phyloP scores from a whole-genome alignment of 257 asterid species.

The Thymus mandschuricus region DNA sequence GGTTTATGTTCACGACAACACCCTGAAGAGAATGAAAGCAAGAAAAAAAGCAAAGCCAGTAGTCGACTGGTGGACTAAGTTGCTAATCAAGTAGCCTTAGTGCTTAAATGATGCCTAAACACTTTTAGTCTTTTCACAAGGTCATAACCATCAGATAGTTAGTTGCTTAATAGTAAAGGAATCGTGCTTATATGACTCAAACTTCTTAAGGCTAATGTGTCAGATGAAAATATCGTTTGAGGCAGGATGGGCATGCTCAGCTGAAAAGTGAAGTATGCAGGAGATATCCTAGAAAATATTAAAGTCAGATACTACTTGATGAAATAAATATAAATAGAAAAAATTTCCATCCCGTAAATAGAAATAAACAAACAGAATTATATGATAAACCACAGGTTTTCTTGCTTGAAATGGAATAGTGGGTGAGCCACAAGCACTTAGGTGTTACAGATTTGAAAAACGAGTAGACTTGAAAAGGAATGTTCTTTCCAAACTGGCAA shows the following conservation, averaged over 20 bases:
- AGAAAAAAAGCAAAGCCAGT: neutral
- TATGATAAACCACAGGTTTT: neutral
- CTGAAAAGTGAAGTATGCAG: neutral
- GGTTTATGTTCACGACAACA: slow-evolving; percentile 16
- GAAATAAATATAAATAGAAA: neutral
- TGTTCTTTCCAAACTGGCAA: slow-evolving; percentile 7
- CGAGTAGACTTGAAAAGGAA: slow-evolving; percentile 15
- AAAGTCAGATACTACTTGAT: neutral
- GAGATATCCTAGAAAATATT: slow-evolving; percentile 3
- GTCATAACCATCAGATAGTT: neutral
- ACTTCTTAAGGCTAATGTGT: neutral
- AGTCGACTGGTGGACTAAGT: neutral
- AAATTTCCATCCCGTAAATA: neutral
- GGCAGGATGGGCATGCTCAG: slow-evolving; percentile 10
- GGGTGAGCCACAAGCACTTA: slow-evolving; percentile 19
- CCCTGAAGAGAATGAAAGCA: slow-evolving; percentile 4
- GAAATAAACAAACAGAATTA: neutral
- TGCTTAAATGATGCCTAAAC: neutral
- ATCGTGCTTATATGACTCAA: neutral
- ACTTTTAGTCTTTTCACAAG: neutral
- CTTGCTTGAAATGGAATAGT: slow-evolving; percentile 1
- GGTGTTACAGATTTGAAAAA: slow-evolving; percentile 14
- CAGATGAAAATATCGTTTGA: neutral
- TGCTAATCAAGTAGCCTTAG: neutral
- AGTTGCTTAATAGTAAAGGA: slow-evolving; percentile 9